phyloP scores from a whole-genome alignment of 306 rosid genomes.

The Cajanus cajan region DNA sequence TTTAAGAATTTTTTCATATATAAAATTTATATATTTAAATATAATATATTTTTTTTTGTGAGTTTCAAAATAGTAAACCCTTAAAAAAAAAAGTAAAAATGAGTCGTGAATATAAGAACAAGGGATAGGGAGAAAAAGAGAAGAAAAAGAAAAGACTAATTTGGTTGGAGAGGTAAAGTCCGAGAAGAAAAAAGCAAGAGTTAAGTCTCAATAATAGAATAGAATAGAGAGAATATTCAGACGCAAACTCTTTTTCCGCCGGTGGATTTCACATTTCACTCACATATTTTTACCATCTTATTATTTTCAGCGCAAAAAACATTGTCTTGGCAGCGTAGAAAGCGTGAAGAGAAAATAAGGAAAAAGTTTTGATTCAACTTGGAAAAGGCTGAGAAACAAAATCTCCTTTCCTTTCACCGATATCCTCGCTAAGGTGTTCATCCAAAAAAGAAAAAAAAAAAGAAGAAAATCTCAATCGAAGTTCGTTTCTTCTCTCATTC shows the following conservation, averaged over 20 bases:
- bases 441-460: background rate
- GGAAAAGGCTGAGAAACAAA: conserved; percentile 37
- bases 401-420: conserved; percentile 37
- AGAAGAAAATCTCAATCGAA: conserved; percentile 3
- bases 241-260: conserved; percentile 35
- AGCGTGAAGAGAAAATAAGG: conserved; percentile 16
- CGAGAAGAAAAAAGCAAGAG: background rate
- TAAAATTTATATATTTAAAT: no score
- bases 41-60: no score
- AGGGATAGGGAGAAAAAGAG: conserved; percentile 12
- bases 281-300: conserved; percentile 35
- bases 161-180: conserved; percentile 17
- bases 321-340: conserved; percentile 38
- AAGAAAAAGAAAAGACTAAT: conserved; percentile 32
- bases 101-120: background rate
- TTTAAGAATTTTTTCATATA: no score
- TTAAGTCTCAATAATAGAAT: background rate
- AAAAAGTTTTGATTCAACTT: conserved; percentile 32
- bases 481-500: conserved; percentile 27
- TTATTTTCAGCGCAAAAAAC: background rate
- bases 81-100: background rate
- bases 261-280: conserved; percentile 25
- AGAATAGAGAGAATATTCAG: conserved; percentile 24
- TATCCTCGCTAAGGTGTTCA: conserved; percentile 31
- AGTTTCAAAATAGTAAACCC: no score